Conservation (phyloP, 2,329 filamentous ascomycete genomes). For the Colletotrichum sp. region DNA sequence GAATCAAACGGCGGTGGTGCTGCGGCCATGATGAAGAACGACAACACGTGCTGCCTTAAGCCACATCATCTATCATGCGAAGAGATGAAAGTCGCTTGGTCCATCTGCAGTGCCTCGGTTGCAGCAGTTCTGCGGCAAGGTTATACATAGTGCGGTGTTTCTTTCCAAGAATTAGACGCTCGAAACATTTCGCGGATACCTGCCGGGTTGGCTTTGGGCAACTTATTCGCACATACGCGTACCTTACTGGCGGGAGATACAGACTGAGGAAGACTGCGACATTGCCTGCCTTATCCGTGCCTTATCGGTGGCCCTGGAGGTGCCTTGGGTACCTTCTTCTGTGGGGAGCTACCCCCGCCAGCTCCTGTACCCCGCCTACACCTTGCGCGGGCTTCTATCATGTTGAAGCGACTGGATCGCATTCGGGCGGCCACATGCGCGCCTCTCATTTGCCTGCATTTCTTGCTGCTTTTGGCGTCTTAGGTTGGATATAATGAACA, state of each 20-base stretch:
- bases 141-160: background rate
- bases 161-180: background rate
- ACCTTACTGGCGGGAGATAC: background rate
- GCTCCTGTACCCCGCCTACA: constrained; percentile 14
- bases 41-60: background rate
- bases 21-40: background rate
- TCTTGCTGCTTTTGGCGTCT: background rate
- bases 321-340: background rate
- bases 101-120: background rate
- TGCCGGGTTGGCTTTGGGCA: background rate
- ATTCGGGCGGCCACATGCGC: background rate
- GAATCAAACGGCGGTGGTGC: background rate
- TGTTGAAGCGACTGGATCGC: background rate
- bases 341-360: constrained; percentile 14
- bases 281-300: background rate
- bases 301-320: background rate
- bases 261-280: background rate
- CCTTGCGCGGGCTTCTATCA: background rate
- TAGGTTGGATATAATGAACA: background rate
- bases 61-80: background rate
- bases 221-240: background rate
- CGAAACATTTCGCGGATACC: background rate
- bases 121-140: background rate
- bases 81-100: background rate
- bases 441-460: background rate